Evolutionary conservation across 495 filamentous ascomycete genomes (phyloP), one percentile per base, ranked within the genome.

Genomic region (Lasiosphaeriaceae sp.): DNA sequence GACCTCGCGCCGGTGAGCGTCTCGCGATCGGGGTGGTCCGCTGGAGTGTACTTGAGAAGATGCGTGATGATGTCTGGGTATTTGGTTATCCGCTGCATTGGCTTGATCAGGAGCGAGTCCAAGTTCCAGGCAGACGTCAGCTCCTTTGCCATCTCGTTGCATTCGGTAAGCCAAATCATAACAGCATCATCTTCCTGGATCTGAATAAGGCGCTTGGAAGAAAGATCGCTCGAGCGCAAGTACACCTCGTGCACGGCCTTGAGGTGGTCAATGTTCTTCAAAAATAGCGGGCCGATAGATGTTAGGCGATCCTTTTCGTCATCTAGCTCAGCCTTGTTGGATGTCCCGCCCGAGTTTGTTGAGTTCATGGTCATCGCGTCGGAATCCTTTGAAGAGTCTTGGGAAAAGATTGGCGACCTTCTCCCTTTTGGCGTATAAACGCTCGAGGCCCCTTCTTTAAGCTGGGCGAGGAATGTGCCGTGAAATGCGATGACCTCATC

Each of bases 41-140:
- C 71, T 0, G 90, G 86, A 0, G 95, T 97, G 43, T 82, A 80
- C 54, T 93, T 85, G 22, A 93, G 79, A 0, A 97, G 77, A 55
- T 90, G 80, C 7, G 79, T 79, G 37, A 99, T 77, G 23, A 99
- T 77, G 11, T 96, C 83, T 1, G 91, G 92, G 63, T 97, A 99
- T 61, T 96, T 96, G 26, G 90, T 79, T 29, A 97, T 83, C 34
- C 94, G 82, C 73, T 99, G 94, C 61, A 93, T 87, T 9, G 94
- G 94, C 71, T 99, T 99, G 56, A 99, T 90, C 14, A 99, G 80
- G 34, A 99, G 76, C 5, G 94, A 92, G 68, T 96, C 91, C 49
- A 99, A 73, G 66, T 95, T 86, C 95, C 95, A 97, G 3, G 95
- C 92, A 8, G 79, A 80, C 0, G 94, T 99, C 23, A 99, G 77